Conservation (phyloP, 2,329 filamentous ascomycete species). For the Claviceps sp. region DNA sequence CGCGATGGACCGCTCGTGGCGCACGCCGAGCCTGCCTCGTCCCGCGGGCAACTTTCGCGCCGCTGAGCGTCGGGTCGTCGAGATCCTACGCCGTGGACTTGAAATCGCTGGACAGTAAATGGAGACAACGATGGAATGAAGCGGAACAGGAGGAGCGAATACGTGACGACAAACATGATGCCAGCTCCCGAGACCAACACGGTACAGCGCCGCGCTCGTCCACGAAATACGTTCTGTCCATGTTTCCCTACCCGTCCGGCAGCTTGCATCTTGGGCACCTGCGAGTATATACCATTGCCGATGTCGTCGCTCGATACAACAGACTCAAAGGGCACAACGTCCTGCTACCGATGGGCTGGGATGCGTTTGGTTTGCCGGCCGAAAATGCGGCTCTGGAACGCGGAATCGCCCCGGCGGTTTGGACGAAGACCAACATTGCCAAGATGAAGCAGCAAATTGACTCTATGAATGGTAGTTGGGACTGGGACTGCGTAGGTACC, state of each 20-base stretch:
- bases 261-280: constrained; percentile 77
- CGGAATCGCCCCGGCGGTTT: constrained; percentile 61
- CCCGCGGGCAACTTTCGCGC: not conserved
- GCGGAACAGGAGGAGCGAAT: constrained; percentile 8
- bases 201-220: constrained; percentile 18
- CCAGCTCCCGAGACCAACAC: constrained; percentile 8
- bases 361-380: constrained; percentile 79
- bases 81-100: constrained; percentile 33
- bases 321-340: constrained; percentile 62
- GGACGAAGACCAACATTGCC: constrained; percentile 69
- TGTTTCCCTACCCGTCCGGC: constrained; percentile 90
- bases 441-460: constrained; percentile 75
- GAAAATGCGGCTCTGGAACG: constrained; percentile 84
- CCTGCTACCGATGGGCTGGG: constrained; percentile 86
- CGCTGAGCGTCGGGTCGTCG: constrained; percentile 6
- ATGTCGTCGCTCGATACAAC: constrained; percentile 67
- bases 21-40: not conserved
- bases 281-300: constrained; percentile 80
- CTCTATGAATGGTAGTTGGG: constrained; percentile 68
- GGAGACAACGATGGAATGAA: constrained; percentile 33
- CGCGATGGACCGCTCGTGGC: not conserved
- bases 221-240: constrained; percentile 59
- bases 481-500: constrained; percentile 62
- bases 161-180: not conserved
- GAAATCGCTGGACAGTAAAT: constrained; percentile 33